Conservation (phyloP, 371 early-diverging fungal species). For the Neoconidiobolus thromboides region DNA sequence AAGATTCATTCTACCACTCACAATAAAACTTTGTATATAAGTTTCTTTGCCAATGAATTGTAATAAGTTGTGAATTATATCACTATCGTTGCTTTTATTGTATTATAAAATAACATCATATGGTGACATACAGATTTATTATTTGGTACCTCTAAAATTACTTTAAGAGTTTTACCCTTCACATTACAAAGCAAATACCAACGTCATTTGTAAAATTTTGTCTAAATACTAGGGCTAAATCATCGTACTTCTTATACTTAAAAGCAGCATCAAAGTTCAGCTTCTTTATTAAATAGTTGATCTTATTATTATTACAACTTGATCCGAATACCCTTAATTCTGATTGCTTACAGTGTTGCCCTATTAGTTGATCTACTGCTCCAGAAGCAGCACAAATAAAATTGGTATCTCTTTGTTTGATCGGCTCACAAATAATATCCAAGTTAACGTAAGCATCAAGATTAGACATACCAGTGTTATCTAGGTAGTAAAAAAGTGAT, state of each 20-base stretch:
- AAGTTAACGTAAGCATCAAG: neutral
- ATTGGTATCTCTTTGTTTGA: neutral
- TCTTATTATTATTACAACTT: constrained; percentile 40
- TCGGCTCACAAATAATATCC: neutral
- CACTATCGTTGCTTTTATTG: constrained; percentile 21
- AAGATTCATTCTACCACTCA: no score
- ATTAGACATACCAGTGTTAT: neutral
- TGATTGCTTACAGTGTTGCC: neutral
- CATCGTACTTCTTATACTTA: constrained; percentile 35
- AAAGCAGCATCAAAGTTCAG: constrained; percentile 40
- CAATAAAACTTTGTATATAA: constrained; percentile 25
- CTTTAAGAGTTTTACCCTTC: constrained; percentile 44
- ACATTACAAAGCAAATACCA: constrained; percentile 47
- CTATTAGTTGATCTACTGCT: neutral
- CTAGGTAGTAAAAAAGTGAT: neutral
- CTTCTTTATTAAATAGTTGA: constrained; percentile 25
- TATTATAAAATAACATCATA: constrained; percentile 49
- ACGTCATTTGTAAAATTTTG: constrained; percentile 34
- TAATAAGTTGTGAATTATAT: constrained; percentile 25
- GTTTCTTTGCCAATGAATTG: constrained; percentile 23
- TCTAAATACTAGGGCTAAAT: constrained; percentile 13
- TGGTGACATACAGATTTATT: constrained; percentile 23
- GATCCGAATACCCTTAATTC: neutral
- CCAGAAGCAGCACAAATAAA: neutral
- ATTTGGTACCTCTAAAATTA: constrained; percentile 11